phyloP scores from a whole-genome alignment of 768 basidiomycete species.

The Pleurotus ostreatus region DNA sequence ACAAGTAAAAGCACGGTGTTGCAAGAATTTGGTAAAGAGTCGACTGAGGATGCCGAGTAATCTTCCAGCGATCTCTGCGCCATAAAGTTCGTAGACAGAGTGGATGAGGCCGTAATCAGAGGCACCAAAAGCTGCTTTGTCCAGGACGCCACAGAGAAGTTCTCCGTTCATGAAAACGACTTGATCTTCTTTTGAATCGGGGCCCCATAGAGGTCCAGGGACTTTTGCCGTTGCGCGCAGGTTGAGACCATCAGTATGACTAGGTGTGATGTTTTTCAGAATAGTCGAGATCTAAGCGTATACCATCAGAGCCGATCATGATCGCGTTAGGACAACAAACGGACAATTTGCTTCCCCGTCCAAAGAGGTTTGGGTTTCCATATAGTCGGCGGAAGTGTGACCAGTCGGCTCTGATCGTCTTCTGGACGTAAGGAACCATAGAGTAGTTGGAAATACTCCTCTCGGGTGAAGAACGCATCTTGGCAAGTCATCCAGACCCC shows the following conservation, averaged over 20 bases:
- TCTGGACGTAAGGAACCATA: conserved; percentile 94
- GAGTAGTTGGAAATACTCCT: conserved; percentile 93
- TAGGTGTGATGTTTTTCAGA: conserved; percentile 86
- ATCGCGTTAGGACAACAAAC: conserved; percentile 19
- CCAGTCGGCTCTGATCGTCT: conserved; percentile 65
- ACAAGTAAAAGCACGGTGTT: conserved; percentile 96
- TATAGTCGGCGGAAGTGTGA: conserved; percentile 86
- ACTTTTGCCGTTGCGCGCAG: conserved; percentile 86
- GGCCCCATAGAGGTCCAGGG: conserved; percentile 80
- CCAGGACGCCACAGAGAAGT: conserved; percentile 88
- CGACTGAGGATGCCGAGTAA: conserved; percentile 91
- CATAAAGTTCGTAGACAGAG: conserved; percentile 94
- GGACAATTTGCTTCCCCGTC: conserved; percentile 97
- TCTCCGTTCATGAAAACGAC: conserved; percentile 92
- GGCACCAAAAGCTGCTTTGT: conserved; percentile 97
- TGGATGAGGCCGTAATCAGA: conserved; percentile 95
- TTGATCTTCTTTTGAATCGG: conserved; percentile 76
- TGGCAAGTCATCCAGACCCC: conserved; percentile 99
- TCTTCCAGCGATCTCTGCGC: conserved; percentile 82
- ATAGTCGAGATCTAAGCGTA: conserved; percentile 82
- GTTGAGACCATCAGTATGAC: conserved; percentile 75
- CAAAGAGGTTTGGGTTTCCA: conserved; percentile 90
- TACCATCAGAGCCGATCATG: not conserved
- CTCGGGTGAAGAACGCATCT: conserved; percentile 90
- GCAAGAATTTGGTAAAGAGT: conserved; percentile 94